A percentile compares a stretch with the other conserved stretches of the same genome.
Conservation (phyloP, 1,284 basidiomycete species). For the Pholiota adiposa region DNA sequence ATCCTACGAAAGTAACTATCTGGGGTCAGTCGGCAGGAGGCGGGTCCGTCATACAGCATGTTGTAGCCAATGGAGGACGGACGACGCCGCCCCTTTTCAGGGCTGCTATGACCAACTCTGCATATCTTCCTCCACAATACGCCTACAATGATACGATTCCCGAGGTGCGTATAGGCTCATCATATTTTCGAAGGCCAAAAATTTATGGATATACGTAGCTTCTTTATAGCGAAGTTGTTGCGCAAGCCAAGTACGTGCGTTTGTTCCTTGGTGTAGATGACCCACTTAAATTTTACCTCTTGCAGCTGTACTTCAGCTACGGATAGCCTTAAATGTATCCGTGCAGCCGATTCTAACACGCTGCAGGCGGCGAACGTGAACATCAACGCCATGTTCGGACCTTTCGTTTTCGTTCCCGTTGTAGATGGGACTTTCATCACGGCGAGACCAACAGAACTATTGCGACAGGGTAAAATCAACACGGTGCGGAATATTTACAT, state of each 20-base stretch:
- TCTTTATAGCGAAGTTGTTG: constrained; percentile 36
- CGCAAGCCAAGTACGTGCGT: constrained; percentile 34
- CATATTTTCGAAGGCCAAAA: too few relatives aligned
- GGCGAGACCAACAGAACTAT: constrained; percentile 42
- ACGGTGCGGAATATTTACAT: constrained; percentile 32
- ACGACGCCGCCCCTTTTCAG: constrained; percentile 47
- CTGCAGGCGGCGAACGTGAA: constrained; percentile 40
- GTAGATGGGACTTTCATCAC: constrained; percentile 50
- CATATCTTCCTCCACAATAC: constrained; percentile 51
- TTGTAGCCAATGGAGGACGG: constrained; percentile 40
- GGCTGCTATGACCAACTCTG: constrained; percentile 48
- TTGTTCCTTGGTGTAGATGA: not conserved
- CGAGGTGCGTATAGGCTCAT: constrained; percentile 35
- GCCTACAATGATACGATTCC: constrained; percentile 45
- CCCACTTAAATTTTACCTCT: not conserved
- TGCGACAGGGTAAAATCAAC: constrained; percentile 40
- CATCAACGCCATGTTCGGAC: constrained; percentile 45
- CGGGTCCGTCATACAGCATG: constrained; percentile 43
- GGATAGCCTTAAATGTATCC: constrained; percentile 40
- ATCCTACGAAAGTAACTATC: constrained; percentile 34
- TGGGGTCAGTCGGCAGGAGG: constrained; percentile 43
- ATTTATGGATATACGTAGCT: not conserved
- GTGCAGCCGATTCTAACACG: constrained; percentile 28
- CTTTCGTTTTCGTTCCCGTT: constrained; percentile 44
- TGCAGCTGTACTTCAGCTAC: constrained; percentile 38